phyloP scores from a whole-genome alignment of 2,329 filamentous ascomycete species.

The Calonectria pauciramosa region DNA sequence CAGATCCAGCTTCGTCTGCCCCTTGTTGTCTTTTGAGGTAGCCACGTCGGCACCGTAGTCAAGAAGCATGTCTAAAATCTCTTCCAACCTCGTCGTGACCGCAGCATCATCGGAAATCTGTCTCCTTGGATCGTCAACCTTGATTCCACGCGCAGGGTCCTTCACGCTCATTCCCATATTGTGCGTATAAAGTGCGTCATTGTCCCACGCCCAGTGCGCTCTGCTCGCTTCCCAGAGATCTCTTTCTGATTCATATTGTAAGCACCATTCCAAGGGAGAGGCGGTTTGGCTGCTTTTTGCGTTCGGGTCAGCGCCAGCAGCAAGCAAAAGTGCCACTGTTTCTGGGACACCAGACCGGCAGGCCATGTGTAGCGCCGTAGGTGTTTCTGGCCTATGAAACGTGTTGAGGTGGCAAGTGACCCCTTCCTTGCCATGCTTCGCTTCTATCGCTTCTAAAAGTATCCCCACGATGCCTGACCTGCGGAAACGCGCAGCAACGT shows the following conservation, averaged over 20 bases:
- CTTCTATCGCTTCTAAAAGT: constrained; percentile 35
- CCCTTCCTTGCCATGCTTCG: neutral
- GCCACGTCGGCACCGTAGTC: constrained; percentile 25
- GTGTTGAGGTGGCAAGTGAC: constrained; percentile 1
- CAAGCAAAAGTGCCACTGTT: constrained; percentile 44
- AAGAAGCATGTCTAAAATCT: constrained; percentile 42
- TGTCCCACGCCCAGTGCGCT: constrained; percentile 6
- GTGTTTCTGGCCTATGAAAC: neutral
- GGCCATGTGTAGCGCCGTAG: constrained; percentile 44
- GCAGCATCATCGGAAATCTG: neutral
- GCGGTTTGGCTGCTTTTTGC: neutral
- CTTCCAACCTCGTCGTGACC: constrained; percentile 33
- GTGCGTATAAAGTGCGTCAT: neutral
- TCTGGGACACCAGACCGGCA: constrained; percentile 43
- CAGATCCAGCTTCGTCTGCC: neutral
- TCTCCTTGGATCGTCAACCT: neutral
- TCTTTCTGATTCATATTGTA: constrained; percentile 34
- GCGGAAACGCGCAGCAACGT: constrained; percentile 54
- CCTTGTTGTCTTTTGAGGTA: neutral
- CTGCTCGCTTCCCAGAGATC: constrained; percentile 12
- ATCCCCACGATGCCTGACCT: constrained; percentile 52
- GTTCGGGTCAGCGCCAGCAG: constrained; percentile 39
- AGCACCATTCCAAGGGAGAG: constrained; percentile 36
- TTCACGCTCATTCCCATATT: neutral
- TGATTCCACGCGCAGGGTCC: neutral